Base-by-base conservation (phyloP, 352 stramenopile species). In the Phytophthora macrochlamydospora region DNA sequence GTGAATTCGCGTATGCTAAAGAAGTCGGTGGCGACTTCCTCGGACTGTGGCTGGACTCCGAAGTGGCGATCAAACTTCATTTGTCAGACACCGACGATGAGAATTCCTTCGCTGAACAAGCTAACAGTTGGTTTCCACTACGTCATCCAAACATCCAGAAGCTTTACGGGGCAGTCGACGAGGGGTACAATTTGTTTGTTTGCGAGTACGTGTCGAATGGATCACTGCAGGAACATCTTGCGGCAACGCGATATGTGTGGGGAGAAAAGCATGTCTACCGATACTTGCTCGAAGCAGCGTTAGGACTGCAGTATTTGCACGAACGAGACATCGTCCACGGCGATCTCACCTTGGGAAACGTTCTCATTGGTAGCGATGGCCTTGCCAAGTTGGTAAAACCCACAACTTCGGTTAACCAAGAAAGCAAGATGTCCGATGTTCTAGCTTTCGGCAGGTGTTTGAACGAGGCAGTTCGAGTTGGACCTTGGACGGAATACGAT, bases 381-480 rank as follows among this genome's bases (percentile, higher is more conserved):
- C 31, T 62, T 24, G 62, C 45, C 0, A 69, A 64, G 32, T 18
- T 69, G 38, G 44, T 31, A 7, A 57, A 56, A 3, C 29, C 55
- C 14, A 11, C 35, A 40, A 40, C 9, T 40, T 6, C 37, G 7
- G 28, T 29, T 4, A 9, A 31, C n/a, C 5, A 38, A 55, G 6
- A 49, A 40, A 11, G 37, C 35, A 24, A 37, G 2, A 9, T 29
- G 40, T 66, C 32, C 8, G 33, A 31, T 18, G 33, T 62, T 29
- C 29, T 61, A 12, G 54, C 29, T 12, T 55, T 42, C 14, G 4
- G 37, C n/a, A 18, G 8, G 51, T 32, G 38, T 24, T 14, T 42
- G 31, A 31, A 43, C 29, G 11, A 44, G 3, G 18, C 18, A 24
- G 18, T 24, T 24, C 18, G 18, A 24, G 18, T 24, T 24, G 18